Evolutionary conservation across 2,329 filamentous ascomycete species (phyloP).

Genomic region (Pseudopyrenochaeta lycopersici): DNA sequence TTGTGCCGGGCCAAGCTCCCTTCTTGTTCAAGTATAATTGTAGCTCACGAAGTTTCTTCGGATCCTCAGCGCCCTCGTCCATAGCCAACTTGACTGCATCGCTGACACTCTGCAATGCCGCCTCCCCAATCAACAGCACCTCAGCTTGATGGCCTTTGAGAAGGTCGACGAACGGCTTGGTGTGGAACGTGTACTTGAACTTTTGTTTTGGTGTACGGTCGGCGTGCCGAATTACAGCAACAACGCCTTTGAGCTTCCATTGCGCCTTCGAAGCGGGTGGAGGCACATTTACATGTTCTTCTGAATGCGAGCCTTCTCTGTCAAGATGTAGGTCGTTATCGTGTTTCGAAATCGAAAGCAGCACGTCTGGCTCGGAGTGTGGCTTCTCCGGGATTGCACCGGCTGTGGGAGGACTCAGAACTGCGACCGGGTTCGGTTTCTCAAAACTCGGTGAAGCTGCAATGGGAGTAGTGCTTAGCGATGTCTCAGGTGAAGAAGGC

Average conservation of each 20-base stretch:
- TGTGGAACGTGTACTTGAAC: constrained; percentile 99
- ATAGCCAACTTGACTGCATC: constrained; percentile 86
- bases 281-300: constrained; percentile 51
- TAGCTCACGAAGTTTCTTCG: constrained; percentile 82
- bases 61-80: constrained; percentile 81
- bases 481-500: constrained; percentile 57
- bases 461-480: constrained; percentile 52
- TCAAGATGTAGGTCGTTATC: constrained; percentile 35
- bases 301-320: constrained; percentile 37
- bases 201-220: constrained; percentile 99
- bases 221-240: constrained; percentile 94
- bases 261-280: constrained; percentile 79
- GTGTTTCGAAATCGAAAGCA: constrained; percentile 34
- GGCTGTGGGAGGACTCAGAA: constrained; percentile 24
- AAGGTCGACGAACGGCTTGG: constrained; percentile 92
- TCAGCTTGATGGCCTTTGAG: constrained; percentile 96
- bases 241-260: constrained; percentile 98
- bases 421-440: constrained; percentile 35
- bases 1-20: constrained; percentile 91
- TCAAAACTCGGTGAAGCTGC: constrained; percentile 56
- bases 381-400: constrained; percentile 24
- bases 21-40: constrained; percentile 92
- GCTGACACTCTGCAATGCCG: constrained; percentile 86
- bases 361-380: constrained; percentile 44
- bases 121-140: constrained; percentile 90